Evolutionary conservation across 495 filamentous ascomycete species (phyloP).

Genomic region (Lepraria neglecta): DNA sequence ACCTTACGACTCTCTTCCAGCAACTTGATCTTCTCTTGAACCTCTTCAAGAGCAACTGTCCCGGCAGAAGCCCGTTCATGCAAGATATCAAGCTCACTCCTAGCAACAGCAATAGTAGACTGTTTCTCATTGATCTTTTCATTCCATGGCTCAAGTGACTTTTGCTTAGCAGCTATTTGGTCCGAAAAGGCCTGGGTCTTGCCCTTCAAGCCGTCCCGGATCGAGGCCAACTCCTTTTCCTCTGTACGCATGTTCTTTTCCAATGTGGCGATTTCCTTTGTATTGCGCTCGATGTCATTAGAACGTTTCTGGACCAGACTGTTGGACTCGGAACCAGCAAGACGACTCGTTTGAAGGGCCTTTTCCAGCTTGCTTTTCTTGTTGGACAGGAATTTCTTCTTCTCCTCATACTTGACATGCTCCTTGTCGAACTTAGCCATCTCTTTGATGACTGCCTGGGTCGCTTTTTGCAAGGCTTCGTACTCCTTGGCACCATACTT

Average conservation of each 20-base stretch:
- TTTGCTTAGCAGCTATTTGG: slow-evolving; percentile 85
- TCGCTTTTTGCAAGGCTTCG: slow-evolving; percentile 73
- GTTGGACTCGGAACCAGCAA: slow-evolving; percentile 65
- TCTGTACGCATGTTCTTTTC: slow-evolving; percentile 69
- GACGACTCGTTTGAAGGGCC: slow-evolving; percentile 61
- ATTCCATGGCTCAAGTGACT: slow-evolving; percentile 92
- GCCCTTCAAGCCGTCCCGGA: slow-evolving; percentile 80
- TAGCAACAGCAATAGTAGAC: slow-evolving; percentile 85
- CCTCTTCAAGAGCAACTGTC: slow-evolving; percentile 72
- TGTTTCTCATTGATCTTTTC: slow-evolving; percentile 94
- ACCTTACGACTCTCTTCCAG: slow-evolving; percentile 61
- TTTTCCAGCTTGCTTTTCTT: slow-evolving; percentile 97
- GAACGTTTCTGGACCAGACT: slow-evolving; percentile 69
- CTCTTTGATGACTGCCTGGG: slow-evolving; percentile 75
- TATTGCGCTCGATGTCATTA: slow-evolving; percentile 70
- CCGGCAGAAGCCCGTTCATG: slow-evolving; percentile 82
- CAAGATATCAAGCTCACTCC: slow-evolving; percentile 88
- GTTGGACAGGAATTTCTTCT: slow-evolving; percentile 80
- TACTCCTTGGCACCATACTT: slow-evolving; percentile 73
- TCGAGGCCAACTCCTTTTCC: slow-evolving; percentile 70
- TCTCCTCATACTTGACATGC: slow-evolving; percentile 93
- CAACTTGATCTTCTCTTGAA: slow-evolving; percentile 66
- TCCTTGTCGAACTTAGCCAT: slow-evolving; percentile 92
- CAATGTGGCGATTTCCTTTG: slow-evolving; percentile 60
- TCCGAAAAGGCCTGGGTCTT: slow-evolving; percentile 94